Conservation (phyloP, 768 basidiomycete species). For the Dacryopinax spathularia region DNA sequence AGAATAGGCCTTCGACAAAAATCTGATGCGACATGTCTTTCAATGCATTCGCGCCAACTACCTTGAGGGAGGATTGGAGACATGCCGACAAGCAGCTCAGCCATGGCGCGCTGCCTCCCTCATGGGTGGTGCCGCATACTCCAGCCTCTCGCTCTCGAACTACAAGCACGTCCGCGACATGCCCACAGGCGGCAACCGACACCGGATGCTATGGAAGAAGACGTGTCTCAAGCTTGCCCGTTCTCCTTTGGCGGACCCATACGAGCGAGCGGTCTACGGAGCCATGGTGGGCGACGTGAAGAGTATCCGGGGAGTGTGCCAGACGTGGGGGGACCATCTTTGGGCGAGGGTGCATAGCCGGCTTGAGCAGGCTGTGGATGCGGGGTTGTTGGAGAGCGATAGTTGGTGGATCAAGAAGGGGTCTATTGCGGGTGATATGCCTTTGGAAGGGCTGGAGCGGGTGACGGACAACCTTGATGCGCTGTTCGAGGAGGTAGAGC, state of each 20-base stretch:
- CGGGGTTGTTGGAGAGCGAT: conserved; percentile 38
- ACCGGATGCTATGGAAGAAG: conserved; percentile 73
- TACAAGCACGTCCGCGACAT: conserved; percentile 29
- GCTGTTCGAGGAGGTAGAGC: conserved; percentile 10
- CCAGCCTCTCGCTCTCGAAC: conserved; percentile 11
- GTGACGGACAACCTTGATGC: conserved; percentile 54
- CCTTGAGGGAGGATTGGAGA: conserved; percentile 66
- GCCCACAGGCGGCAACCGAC: conserved; percentile 51
- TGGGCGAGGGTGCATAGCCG: conserved; percentile 80
- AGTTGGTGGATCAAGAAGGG: conserved; percentile 18
- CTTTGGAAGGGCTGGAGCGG: conserved; percentile 43
- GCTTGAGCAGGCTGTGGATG: conserved; percentile 66
- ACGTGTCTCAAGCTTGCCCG: conserved; percentile 34
- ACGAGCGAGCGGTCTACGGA: conserved; percentile 79
- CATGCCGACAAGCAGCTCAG: conserved; percentile 70
- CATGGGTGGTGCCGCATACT: conserved; percentile 64
- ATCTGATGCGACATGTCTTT: background rate
- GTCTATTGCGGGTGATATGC: conserved; percentile 49
- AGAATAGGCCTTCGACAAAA: background rate
- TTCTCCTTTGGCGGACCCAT: conserved; percentile 41
- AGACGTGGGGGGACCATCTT: conserved; percentile 88
- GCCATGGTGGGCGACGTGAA: conserved; percentile 57
- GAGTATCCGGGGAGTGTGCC: conserved; percentile 54
- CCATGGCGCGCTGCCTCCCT: conserved; percentile 88
- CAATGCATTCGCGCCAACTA: conserved; percentile 72